These are phyloP conservation scores for Colletotrichum sp. DNA, from an alignment of 2,329 filamentous ascomycete species.

Conservation along the genomic window DNA sequence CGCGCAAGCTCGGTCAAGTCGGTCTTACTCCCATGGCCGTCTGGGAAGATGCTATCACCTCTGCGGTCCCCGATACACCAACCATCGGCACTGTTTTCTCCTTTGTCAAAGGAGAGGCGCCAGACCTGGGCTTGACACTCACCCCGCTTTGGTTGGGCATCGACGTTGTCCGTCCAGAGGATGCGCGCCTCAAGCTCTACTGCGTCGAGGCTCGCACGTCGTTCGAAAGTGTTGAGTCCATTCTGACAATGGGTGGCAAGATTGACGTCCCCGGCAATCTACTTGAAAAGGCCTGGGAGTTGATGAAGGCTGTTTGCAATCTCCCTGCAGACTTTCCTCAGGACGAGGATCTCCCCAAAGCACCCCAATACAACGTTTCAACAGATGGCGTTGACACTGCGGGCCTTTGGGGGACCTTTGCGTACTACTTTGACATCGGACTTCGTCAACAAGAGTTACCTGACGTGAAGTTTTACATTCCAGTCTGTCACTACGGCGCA, in stretches of 20 bases:
- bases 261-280: neutral
- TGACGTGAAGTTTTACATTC: constrained; percentile 2
- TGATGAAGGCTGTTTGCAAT: constrained; percentile 2
- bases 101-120: neutral
- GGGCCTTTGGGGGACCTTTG: constrained; percentile 1
- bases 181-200: constrained; percentile 6
- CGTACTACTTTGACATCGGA: neutral
- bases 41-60: constrained; percentile 1
- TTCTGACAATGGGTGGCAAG: neutral
- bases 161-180: neutral
- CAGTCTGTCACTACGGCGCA: neutral
- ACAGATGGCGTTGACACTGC: neutral
- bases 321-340: neutral
- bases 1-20: neutral
- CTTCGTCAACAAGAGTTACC: neutral
- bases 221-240: neutral
- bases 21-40: neutral
- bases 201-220: neutral
- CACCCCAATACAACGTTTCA: neutral
- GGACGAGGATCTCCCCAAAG: neutral
- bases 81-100: neutral
- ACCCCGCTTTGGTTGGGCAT: neutral
- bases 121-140: neutral
- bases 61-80: neutral
- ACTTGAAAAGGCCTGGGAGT: neutral